Conservation (phyloP, 1,139 yeast species). For the Lodderomyces jiufengensis region DNA sequence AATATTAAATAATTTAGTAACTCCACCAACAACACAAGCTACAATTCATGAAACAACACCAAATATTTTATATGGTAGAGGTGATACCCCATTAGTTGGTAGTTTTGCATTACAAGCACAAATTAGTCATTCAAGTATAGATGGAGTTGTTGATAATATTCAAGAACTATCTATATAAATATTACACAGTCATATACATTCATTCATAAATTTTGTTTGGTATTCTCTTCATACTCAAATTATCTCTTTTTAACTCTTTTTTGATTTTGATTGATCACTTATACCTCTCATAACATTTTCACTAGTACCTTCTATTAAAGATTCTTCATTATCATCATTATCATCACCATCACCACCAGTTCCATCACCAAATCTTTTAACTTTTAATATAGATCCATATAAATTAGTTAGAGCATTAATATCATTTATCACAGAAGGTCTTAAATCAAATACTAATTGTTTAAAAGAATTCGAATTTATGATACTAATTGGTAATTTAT, state of each 20-base stretch:
- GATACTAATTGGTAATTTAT: conserved; percentile 46
- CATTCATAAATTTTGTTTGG: no score
- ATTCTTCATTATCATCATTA: background rate
- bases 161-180: conserved; percentile 24
- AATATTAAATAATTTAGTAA: conserved; percentile 4
- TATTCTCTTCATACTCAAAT: no score
- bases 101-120: conserved; percentile 15
- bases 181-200: no score
- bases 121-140: conserved; percentile 21
- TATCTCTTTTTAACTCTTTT: no score
- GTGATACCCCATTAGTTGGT: conserved; percentile 35
- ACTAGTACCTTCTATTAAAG: background rate
- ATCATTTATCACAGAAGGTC: conserved; percentile 47
- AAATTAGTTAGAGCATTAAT: conserved; percentile 44
- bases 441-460: conserved; percentile 48
- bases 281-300: no score
- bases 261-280: no score
- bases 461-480: conserved; percentile 51
- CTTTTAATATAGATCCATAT: conserved; percentile 46
- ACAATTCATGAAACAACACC: conserved; percentile 27
- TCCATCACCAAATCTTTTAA: conserved; percentile 28
- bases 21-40: conserved; percentile 18
- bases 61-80: conserved; percentile 43
- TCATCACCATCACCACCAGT: background rate
- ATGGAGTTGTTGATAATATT: conserved; percentile 29